Conservation (phyloP, 2,329 filamentous ascomycete genomes). For the Colletotrichum sp. region DNA sequence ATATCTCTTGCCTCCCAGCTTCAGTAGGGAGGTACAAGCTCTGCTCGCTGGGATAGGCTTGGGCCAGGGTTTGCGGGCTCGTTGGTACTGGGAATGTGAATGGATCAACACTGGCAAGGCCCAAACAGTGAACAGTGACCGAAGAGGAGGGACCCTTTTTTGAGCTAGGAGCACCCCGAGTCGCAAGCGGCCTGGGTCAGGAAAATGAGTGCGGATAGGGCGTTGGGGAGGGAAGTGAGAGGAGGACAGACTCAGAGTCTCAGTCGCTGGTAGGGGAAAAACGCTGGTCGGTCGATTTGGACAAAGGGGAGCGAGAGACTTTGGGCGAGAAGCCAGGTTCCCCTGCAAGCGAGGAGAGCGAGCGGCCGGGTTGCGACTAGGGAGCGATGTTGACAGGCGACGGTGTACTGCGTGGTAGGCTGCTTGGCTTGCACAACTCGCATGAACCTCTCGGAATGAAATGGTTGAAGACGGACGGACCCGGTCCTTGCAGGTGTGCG, state of each 20-base stretch:
- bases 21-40: not conserved
- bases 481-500: conserved; percentile 5
- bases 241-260: not conserved
- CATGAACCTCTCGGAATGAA: conserved; percentile 2
- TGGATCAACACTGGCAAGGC: not conserved
- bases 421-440: not conserved
- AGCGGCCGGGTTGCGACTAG: not conserved
- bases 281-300: not conserved
- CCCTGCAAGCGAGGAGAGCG: conserved; percentile 16
- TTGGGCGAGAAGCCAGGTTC: conserved; percentile 9
- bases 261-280: not conserved
- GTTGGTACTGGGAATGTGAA: conserved; percentile 1
- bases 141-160: not conserved
- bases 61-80: not conserved
- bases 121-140: not conserved
- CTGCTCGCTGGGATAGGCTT: conserved; percentile 3
- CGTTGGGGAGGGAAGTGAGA: not conserved
- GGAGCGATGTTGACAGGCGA: conserved; percentile 4
- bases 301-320: conserved; percentile 14
- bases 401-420: not conserved
- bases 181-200: not conserved
- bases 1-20: conserved; percentile 6
- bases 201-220: not conserved
- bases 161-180: not conserved
- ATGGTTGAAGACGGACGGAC: conserved; percentile 1